These are phyloP conservation scores for Escallonia rubra DNA, from an alignment of 129 eudicot species.

Conservation along the genomic window DNA sequence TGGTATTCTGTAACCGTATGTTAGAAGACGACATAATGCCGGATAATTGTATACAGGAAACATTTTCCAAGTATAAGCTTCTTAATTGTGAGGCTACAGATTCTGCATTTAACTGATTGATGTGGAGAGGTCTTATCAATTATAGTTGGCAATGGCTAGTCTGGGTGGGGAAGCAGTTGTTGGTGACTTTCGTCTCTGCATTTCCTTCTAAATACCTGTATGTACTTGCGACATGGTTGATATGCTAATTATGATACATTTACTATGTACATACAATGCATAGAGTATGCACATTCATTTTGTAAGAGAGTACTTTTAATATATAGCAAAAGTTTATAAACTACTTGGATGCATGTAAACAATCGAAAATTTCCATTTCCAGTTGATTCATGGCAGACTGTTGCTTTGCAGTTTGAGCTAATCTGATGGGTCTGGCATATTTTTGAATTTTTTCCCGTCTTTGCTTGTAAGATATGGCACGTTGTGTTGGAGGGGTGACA, in stretches of 20 bases:
- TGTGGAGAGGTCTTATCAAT: not conserved
- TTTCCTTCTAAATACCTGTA: not conserved
- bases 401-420: no score
- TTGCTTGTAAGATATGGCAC: no score
- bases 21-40: constrained; percentile 41
- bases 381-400: no score
- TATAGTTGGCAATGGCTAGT: constrained; percentile 2
- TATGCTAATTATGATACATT: no score
- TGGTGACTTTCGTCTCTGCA: constrained; percentile 1
- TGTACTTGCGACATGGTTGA: not conserved
- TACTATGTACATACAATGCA: not conserved
- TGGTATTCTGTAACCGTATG: constrained; percentile 37
- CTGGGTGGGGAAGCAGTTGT: not conserved
- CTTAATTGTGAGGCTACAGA: constrained; percentile 11
- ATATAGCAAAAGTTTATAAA: not conserved
- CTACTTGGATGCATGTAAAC: not conserved
- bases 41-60: constrained; percentile 33
- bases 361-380: no score
- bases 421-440: no score
- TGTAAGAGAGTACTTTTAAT: not conserved
- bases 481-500: no score
- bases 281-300: constrained; percentile 6
- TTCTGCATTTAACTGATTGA: not conserved
- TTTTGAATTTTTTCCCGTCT: no score
- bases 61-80: constrained; percentile 34